A percentile compares a stretch with the other conserved stretches of the same genome.
Conservation (phyloP, 2,329 filamentous ascomycete genomes). For the Mollisia scopiformis region DNA sequence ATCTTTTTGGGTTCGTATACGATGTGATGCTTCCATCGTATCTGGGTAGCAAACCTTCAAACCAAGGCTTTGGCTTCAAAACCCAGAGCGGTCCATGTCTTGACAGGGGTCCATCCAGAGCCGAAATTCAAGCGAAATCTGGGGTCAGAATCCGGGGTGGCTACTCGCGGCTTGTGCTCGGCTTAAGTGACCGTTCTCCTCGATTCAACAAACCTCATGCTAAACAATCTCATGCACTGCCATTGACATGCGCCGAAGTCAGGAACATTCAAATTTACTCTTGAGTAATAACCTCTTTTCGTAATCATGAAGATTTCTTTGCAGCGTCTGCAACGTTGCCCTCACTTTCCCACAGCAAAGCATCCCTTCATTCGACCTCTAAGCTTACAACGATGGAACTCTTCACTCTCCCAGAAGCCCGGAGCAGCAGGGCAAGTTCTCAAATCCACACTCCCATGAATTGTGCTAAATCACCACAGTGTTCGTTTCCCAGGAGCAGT, state of each 20-base stretch:
- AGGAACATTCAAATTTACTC: too few relatives aligned
- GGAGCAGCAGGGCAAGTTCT: slow-evolving; percentile 17
- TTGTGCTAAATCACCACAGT: slow-evolving; percentile 49
- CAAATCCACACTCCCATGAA: background rate
- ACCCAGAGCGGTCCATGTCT: too few relatives aligned
- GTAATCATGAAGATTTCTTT: slow-evolving; percentile 14
- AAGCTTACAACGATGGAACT: slow-evolving; percentile 4
- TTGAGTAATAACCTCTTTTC: too few relatives aligned
- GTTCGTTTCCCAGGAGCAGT: slow-evolving; percentile 83
- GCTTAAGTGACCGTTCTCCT: background rate
- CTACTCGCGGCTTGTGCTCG: background rate
- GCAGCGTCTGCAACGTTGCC: slow-evolving; percentile 4
- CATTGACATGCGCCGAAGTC: background rate
- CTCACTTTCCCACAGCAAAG: background rate
- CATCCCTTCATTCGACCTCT: slow-evolving; percentile 1
- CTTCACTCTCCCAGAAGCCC: slow-evolving; percentile 22
- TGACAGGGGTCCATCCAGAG: too few relatives aligned
- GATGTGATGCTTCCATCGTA: too few relatives aligned
- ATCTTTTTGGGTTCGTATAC: too few relatives aligned
- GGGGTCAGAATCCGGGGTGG: background rate
- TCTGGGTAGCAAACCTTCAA: too few relatives aligned
- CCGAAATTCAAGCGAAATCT: background rate
- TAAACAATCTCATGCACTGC: background rate
- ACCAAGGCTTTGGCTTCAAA: too few relatives aligned
- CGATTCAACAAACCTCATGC: background rate